Evolutionary conservation across 2,329 filamentous ascomycete genomes (phyloP).

Genomic region (Colletotrichum acutatum): DNA sequence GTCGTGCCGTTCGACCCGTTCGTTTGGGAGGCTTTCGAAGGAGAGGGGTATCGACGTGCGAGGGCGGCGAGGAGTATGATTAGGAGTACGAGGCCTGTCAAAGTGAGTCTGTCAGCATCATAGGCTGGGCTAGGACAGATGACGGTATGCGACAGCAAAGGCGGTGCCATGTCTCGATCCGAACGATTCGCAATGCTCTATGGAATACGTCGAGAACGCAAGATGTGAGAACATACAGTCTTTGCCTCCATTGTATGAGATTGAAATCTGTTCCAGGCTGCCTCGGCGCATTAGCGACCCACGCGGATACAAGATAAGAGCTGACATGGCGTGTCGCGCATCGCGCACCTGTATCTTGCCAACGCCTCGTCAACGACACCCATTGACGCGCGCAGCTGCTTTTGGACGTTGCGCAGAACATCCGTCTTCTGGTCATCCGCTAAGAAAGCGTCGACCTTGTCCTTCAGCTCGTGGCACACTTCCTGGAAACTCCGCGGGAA

Average conservation of each 20-base stretch:
- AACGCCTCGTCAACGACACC: conserved; percentile 81
- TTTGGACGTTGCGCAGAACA: conserved; percentile 73
- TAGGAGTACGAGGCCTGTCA: conserved; percentile 78
- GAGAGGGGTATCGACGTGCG: conserved; percentile 48
- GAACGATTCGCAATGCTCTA: neutral
- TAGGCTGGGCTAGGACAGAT: neutral
- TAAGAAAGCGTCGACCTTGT: conserved; percentile 74
- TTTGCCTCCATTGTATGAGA: conserved; percentile 98
- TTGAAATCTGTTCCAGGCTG: conserved; percentile 81
- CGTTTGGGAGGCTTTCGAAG: conserved; percentile 38
- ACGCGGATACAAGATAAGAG: neutral
- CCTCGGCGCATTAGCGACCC: conserved; percentile 17
- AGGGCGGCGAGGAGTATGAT: conserved; percentile 82
- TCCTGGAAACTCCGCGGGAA: conserved; percentile 43
- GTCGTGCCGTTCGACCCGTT: conserved; percentile 31
- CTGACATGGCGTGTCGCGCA: conserved; percentile 53
- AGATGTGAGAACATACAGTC: conserved; percentile 69
- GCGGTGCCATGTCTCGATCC: too few relatives aligned
- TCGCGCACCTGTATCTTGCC: conserved; percentile 75
- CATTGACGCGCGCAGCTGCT: conserved; percentile 78
- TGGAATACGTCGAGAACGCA: neutral
- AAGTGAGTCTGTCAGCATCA: neutral
- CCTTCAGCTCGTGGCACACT: conserved; percentile 64
- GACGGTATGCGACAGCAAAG: neutral
- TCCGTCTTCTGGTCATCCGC: conserved; percentile 65